Conservation (phyloP, 129 eudicot species). For the Cynara cardunculus region DNA sequence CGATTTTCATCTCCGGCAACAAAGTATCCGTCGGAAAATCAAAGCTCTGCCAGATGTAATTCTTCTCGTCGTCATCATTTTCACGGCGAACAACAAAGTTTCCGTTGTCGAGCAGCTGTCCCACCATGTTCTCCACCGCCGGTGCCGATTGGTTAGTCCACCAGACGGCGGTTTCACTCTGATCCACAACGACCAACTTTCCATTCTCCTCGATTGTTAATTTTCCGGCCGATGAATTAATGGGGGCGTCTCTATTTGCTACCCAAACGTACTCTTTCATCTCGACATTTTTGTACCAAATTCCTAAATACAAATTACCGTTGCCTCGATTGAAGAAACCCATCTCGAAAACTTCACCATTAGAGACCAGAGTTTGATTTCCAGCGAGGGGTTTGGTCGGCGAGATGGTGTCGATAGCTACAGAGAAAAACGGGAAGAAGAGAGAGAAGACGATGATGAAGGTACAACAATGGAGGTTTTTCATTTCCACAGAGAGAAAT, state of each 20-base stretch:
- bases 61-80: slow-evolving; percentile 19
- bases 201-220: slow-evolving; percentile 38
- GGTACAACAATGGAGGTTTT: slow-evolving; percentile 10
- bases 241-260: slow-evolving; percentile 62
- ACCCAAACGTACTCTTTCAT: slow-evolving; percentile 55
- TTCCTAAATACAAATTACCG: slow-evolving; percentile 49
- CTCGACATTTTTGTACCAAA: slow-evolving; percentile 59
- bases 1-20: slow-evolving; percentile 66
- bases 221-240: slow-evolving; percentile 21
- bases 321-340: slow-evolving; percentile 40
- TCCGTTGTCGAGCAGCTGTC: slow-evolving; percentile 50
- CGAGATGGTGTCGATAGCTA: slow-evolving; percentile 32
- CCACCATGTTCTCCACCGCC: slow-evolving; percentile 22
- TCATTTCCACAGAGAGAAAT: not conserved
- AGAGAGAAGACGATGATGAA: slow-evolving; percentile 9
- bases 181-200: slow-evolving; percentile 29
- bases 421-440: slow-evolving; percentile 24
- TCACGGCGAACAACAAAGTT: slow-evolving; percentile 48
- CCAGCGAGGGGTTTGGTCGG: slow-evolving; percentile 18
- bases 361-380: slow-evolving; percentile 43
- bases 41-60: slow-evolving; percentile 67
- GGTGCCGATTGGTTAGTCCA: slow-evolving; percentile 33
- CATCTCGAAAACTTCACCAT: slow-evolving; percentile 21
- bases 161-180: slow-evolving; percentile 28
- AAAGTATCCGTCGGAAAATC: slow-evolving; percentile 65